Conservation (phyloP, 805 yeast genomes). For the baker's yeast (Saccharomyces cerevisiae) region DNA sequence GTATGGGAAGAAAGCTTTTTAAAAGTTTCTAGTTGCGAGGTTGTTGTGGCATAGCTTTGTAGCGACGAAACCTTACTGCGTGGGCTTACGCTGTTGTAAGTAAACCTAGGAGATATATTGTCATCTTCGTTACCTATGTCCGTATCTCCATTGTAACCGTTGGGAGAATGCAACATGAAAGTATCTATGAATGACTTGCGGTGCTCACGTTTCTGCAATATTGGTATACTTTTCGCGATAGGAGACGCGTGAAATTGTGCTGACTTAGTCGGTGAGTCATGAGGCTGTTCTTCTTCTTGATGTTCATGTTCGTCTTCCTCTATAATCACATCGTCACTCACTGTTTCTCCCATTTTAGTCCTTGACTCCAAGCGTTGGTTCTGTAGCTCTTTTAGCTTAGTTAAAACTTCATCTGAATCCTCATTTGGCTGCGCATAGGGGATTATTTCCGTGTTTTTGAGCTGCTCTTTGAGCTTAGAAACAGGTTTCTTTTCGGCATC, state of each 20-base stretch:
- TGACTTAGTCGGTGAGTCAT: not conserved
- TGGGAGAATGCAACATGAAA: slow-evolving; percentile 15
- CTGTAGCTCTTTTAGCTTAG: not conserved
- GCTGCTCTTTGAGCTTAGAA: not conserved
- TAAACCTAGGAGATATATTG: slow-evolving; percentile 6
- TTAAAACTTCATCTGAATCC: not conserved
- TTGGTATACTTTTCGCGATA: slow-evolving; percentile 15
- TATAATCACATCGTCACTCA: slow-evolving; percentile 7
- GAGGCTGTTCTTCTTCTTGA: slow-evolving; percentile 1
- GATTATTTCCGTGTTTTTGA: not conserved
- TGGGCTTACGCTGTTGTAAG: slow-evolving; percentile 13
- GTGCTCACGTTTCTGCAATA: slow-evolving; percentile 13
- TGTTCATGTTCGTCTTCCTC: slow-evolving; percentile 13
- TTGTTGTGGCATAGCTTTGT: slow-evolving; percentile 5
- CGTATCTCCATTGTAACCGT: slow-evolving; percentile 14
- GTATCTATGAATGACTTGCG: slow-evolving; percentile 29
- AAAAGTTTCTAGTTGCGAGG: slow-evolving; percentile 7
- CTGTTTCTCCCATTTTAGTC: not conserved
- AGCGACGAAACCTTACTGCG: slow-evolving; percentile 14
- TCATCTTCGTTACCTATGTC: slow-evolving; percentile 10
- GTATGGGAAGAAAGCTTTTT: slow-evolving; percentile 6
- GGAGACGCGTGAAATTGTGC: not conserved
- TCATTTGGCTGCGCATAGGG: not conserved
- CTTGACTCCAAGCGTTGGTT: not conserved
- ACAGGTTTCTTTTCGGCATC: slow-evolving; percentile 1